Percentiles rank a stretch among this genome's conserved stretches.
phyloP scores from a whole-genome alignment of 495 filamentous ascomycete genomes.

The Pyronema domesticum region DNA sequence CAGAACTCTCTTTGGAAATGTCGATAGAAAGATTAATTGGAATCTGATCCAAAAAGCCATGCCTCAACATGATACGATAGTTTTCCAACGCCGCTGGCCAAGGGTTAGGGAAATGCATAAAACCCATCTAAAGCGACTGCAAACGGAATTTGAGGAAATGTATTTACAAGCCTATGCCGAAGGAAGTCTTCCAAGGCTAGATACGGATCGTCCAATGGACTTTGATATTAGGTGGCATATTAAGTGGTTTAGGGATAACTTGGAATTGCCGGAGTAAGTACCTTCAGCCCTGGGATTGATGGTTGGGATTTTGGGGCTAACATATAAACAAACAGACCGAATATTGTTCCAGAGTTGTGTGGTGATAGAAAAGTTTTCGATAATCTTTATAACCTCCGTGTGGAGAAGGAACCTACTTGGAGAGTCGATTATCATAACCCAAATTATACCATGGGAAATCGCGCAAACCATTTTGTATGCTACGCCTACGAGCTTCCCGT shows the following conservation, averaged over 20 bases:
- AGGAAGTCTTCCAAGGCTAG: conserved; percentile 46
- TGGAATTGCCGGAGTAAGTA: conserved; percentile 30
- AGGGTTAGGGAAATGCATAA: conserved; percentile 39
- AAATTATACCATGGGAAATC: conserved; percentile 20
- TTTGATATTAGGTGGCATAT: conserved; percentile 67
- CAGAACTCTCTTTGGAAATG: conserved; percentile 53
- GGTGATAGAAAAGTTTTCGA: conserved; percentile 35
- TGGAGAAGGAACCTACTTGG: conserved; percentile 17
- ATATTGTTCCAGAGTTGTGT: conserved; percentile 33
- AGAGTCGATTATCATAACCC: conserved; percentile 26
- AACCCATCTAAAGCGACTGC: conserved; percentile 47
- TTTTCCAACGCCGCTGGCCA: conserved; percentile 44
- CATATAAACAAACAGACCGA: conserved; percentile 9
- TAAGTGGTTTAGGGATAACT: conserved; percentile 46
- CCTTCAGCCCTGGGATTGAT: not conserved
- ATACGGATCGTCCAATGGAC: conserved; percentile 48
- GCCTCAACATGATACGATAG: conserved; percentile 38
- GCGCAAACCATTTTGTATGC: conserved; percentile 28
- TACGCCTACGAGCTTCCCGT: conserved; percentile 23
- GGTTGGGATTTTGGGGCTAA: not conserved
- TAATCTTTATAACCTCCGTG: conserved; percentile 32
- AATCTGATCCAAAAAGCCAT: conserved; percentile 48
- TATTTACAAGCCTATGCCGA: conserved; percentile 62
- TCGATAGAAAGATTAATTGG: conserved; percentile 56
- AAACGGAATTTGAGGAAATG: conserved; percentile 54